A percentile compares a stretch with the other conserved stretches of the same genome.
Evolutionary conservation across 2,329 filamentous ascomycete species (phyloP).

Genomic region (Aspergillus costaricaensis): DNA sequence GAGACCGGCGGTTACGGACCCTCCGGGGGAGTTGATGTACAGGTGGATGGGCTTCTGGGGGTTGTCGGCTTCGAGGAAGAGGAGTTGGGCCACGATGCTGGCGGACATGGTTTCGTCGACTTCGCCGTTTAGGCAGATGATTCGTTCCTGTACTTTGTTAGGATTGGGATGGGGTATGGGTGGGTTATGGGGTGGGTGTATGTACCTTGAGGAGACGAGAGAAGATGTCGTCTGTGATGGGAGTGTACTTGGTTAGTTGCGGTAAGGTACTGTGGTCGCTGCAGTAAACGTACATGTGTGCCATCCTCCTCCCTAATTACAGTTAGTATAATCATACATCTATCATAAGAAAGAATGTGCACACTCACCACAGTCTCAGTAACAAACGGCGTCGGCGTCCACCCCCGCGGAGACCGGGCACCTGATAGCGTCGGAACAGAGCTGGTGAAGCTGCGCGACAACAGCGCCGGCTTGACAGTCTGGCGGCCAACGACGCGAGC

Average conservation of each 20-base stretch:
- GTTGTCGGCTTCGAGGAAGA: conserved; percentile 96
- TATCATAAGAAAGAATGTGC: too few relatives aligned
- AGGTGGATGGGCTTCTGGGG: conserved; percentile 93
- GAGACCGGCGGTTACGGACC: conserved; percentile 78
- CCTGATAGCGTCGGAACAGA: conserved; percentile 27
- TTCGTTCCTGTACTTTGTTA: conserved; percentile 70
- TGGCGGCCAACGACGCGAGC: conserved; percentile 20
- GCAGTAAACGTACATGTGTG: conserved; percentile 66
- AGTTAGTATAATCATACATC: too few relatives aligned
- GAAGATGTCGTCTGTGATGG: conserved; percentile 71
- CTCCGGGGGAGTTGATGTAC: conserved; percentile 96
- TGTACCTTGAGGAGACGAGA: conserved; percentile 73
- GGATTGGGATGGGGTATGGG: conserved; percentile 45
- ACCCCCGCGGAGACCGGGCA: conserved; percentile 40
- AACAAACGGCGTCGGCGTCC: conserved; percentile 57
- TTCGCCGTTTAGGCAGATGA: conserved; percentile 87
- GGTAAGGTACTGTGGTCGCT: conserved; percentile 2
- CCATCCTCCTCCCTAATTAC: conserved; percentile 68
- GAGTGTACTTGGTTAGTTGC: conserved; percentile 14
- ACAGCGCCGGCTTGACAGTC: conserved; percentile 11
- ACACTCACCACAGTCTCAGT: conserved; percentile 58
- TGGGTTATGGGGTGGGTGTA: too few relatives aligned
- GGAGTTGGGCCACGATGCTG: conserved; percentile 91
- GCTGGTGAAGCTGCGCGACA: conserved; percentile 34
- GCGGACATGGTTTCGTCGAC: conserved; percentile 90